Conservation (phyloP, 1,139 yeast genomes). For the Suhomyces bribrorum region DNA sequence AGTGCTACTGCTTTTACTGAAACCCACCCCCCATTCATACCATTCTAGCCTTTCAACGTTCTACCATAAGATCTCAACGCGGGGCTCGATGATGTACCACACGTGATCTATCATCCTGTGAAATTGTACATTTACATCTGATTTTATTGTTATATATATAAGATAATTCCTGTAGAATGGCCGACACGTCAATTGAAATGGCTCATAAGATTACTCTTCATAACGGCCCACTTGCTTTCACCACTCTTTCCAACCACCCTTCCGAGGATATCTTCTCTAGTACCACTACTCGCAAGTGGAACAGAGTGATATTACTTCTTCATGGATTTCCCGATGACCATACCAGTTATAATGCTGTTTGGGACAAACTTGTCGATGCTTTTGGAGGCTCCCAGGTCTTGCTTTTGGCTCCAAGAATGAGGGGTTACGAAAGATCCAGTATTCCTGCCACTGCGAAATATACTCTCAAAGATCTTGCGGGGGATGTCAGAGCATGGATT, state of each 20-base stretch:
- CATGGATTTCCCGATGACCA: slow-evolving; percentile 50
- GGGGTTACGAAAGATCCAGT: slow-evolving; percentile 45
- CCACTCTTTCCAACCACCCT: slow-evolving; percentile 28
- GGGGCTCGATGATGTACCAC: no score
- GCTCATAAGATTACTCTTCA: slow-evolving; percentile 19
- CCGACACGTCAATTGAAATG: neutral
- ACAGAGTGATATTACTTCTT: slow-evolving; percentile 32
- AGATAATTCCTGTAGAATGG: neutral
- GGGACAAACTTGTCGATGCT: slow-evolving; percentile 24
- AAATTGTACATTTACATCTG: slow-evolving; percentile 8
- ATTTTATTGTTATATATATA: slow-evolving; percentile 4
- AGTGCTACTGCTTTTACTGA: no score
- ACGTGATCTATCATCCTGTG: slow-evolving; percentile 6
- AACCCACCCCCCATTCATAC: neutral
- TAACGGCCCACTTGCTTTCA: slow-evolving; percentile 26
- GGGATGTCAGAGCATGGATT: slow-evolving; percentile 41
- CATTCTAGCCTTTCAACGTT: neutral
- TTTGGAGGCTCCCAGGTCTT: slow-evolving; percentile 24
- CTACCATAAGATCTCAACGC: no score
- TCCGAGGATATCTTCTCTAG: slow-evolving; percentile 20
- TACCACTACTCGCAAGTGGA: slow-evolving; percentile 22
- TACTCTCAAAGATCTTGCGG: slow-evolving; percentile 33
- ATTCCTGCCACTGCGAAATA: slow-evolving; percentile 31
- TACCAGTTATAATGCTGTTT: slow-evolving; percentile 29
- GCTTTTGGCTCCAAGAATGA: slow-evolving; percentile 39